Evolutionary conservation across 2,329 filamentous ascomycete species (phyloP), one percentile per base, ranked within the genome.

Genomic region (Diplodia mutila): DNA sequence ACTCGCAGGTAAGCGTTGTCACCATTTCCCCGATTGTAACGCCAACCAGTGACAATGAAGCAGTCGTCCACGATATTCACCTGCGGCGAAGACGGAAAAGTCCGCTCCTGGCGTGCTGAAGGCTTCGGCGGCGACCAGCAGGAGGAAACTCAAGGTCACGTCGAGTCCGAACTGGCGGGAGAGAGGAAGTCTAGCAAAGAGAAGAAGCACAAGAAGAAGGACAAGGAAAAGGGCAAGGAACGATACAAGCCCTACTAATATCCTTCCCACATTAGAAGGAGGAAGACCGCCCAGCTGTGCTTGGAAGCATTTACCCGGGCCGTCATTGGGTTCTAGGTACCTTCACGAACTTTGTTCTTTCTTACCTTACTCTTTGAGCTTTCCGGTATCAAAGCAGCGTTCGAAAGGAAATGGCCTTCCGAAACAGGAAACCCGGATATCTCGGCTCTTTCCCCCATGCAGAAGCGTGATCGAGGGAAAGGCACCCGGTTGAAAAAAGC

Each of bases 41-140:
- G 54, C n/a, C 6, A 0, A 18, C 29, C 8, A 34, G 34, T 61
- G 18, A 61, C 57, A 59, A 16, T 39, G 1, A 32, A n/a, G 48
- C 57, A 78, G 76, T 75, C 72, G 23, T 70, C 71, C 21, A 78
- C 73, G 29, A 77, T 79, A n/a, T 80, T 80, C 69, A 84, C 79
- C 16, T 83, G 81, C 69, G 83, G 83, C n/a, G 83, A 85, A 73
- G 83, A 85, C 69, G 81, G 82, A 9, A 73, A 73, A 6, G 75
- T 85, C 34, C 78, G 79, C 57, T 76, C 80, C 1, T 85, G 83
- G 83, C 29, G 65, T 39, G 69, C 59, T 6, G 64, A 52, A 23
- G 52, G 57, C 25, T 32, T 73, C 69, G 2, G 71, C 67, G 29
- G 59, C 21, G 14, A 63, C 5, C 27, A 63, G 42, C 42, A 25